Conservation (phyloP, 805 yeast species). For the Pichia insulana region DNA sequence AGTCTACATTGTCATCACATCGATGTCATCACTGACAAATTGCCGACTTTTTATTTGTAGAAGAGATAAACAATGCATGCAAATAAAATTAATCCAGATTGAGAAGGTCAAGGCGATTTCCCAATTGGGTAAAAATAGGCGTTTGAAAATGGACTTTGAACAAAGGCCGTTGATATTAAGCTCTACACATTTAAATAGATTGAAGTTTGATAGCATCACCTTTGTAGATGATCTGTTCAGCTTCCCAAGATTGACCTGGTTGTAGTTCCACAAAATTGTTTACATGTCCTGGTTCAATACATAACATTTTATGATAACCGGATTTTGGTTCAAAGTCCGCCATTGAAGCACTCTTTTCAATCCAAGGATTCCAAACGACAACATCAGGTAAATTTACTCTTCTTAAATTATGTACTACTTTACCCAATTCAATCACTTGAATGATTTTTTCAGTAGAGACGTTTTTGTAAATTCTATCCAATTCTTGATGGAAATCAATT, state of each 20-base stretch:
- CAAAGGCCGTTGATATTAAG: too few relatives aligned
- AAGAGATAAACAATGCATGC: too few relatives aligned
- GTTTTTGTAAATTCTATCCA: constrained; percentile 74
- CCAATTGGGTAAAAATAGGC: too few relatives aligned
- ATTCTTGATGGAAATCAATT: constrained; percentile 63
- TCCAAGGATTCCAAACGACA: constrained; percentile 99
- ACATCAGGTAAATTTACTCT: constrained; percentile 51
- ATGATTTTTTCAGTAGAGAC: constrained; percentile 46
- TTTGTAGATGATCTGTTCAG: constrained; percentile 49
- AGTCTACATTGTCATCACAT: too few relatives aligned
- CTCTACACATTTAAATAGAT: constrained; percentile 6
- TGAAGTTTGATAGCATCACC: constrained; percentile 35
- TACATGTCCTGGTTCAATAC: constrained; percentile 92
- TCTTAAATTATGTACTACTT: constrained; percentile 58
- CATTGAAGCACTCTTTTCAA: constrained; percentile 71
- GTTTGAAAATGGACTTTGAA: too few relatives aligned
- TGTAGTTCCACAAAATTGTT: constrained; percentile 51
- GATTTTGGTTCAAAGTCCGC: constrained; percentile 79
- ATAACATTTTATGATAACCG: constrained; percentile 82
- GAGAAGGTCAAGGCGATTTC: too few relatives aligned
- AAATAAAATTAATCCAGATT: too few relatives aligned
- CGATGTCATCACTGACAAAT: too few relatives aligned
- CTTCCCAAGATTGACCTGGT: constrained; percentile 75
- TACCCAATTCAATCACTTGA: constrained; percentile 64
- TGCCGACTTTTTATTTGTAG: too few relatives aligned